Conservation (phyloP, 73 alveolate species). For the Paramecium tetraurelia region DNA sequence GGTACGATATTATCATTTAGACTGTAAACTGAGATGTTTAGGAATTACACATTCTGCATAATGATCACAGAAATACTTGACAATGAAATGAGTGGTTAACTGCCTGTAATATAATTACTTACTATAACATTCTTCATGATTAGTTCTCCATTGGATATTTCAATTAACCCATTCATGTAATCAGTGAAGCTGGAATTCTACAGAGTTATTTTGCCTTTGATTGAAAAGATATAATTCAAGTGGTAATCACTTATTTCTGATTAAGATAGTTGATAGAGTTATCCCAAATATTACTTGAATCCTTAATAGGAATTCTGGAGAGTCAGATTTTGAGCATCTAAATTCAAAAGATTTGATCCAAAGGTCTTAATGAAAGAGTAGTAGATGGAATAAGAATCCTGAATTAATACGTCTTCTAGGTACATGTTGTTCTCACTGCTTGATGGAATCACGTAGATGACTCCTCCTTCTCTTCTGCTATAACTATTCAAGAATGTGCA, state of each 20-base stretch:
- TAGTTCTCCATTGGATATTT: not conserved
- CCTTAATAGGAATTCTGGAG: not conserved
- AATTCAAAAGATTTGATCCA: not conserved
- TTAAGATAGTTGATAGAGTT: not conserved
- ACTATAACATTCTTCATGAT: not conserved
- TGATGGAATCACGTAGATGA: not conserved
- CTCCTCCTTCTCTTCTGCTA: not conserved
- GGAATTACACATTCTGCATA: not conserved
- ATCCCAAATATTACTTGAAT: not conserved
- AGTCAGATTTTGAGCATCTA: not conserved
- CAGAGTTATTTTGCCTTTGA: not conserved
- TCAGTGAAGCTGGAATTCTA: not conserved
- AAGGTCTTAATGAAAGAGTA: not conserved
- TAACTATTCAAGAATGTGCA: not conserved
- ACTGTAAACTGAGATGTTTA: not conserved
- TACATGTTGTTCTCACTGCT: not conserved
- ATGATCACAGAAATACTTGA: not conserved
- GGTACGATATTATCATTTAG: not conserved
- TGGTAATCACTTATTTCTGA: not conserved
- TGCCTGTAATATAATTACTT: not conserved
- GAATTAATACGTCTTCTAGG: not conserved
- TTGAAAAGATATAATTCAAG: not conserved
- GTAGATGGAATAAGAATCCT: not conserved
- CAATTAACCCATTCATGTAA: not conserved
- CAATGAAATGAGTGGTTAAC: not conserved